Base-by-base conservation (phyloP, 345 rosid species). In the Chamaenerion angustifolium region DNA sequence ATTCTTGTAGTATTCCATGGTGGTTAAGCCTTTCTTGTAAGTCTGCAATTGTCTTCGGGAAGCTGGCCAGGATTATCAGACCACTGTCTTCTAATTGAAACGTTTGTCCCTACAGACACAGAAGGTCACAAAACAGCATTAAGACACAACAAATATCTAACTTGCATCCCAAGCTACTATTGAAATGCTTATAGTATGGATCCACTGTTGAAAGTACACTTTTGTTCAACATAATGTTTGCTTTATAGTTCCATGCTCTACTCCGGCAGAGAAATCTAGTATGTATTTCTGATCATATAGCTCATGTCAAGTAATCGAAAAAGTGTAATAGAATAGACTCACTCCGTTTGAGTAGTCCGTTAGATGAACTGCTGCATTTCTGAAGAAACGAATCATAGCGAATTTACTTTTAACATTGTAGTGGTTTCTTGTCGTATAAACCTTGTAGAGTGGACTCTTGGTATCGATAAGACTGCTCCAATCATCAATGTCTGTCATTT, bases 1-100 rank as follows among this genome's bases (percentile, higher is more conserved):
- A 68, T 49, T 49, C 17, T 16, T 41, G 31, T 45, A 19, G 37
- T n/a, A 18, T 45, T 10, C 25, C 52, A 15, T 42, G 18, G 46
- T 5, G 42, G 10, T 8, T 3, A 0, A 47, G 50, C 11, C 50
- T 18, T 16, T 11, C 31, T 47, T 47, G 50, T 21, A 47, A 47
- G 27, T 47, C 50, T 11, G 50, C 27, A 7, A 47, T 12, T 16
- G 23, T 27, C 18, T 10, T 47, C 0, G 50, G 50, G 50, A 47
- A 47, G 23, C 25, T 17, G 12, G 15, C 50, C 1, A 27, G 18
- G 50, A 47, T 47, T 12, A 47, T 47, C 27, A 47, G 16, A 21
- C 50, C 23, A 16, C 18, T 16, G 50, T 47, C 10, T 27, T 47
- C 50, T 0, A 16, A 47, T 18, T 47, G 11, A 12, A 47, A 47